A percentile compares a stretch with the other conserved stretches of the same genome.
Evolutionary conservation across 805 yeast genomes (phyloP).

Genomic region (Wickerhamomyces bovis): DNA sequence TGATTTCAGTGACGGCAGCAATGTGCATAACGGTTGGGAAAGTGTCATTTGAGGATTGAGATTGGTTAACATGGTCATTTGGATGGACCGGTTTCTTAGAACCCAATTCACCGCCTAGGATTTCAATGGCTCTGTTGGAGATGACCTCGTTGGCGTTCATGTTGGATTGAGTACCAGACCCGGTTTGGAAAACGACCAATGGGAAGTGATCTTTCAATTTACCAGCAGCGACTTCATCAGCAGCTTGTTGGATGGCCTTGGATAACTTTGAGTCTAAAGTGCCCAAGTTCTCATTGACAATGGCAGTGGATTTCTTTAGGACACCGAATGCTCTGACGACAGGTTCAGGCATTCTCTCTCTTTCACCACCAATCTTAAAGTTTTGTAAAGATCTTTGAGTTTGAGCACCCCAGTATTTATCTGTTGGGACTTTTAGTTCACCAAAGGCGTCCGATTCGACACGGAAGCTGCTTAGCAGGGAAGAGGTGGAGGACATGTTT

Average conservation of each 20-base stretch:
- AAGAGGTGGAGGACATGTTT: slow-evolving; percentile 7
- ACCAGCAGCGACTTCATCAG: slow-evolving; percentile 91
- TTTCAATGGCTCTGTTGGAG: slow-evolving; percentile 95
- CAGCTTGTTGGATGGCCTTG: slow-evolving; percentile 84
- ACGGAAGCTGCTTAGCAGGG: slow-evolving; percentile 31
- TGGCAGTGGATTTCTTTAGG: slow-evolving; percentile 90
- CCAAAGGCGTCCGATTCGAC: slow-evolving; percentile 95
- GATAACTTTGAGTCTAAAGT: slow-evolving; percentile 78
- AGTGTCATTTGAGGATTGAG: slow-evolving; percentile 98
- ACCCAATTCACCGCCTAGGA: slow-evolving; percentile 88
- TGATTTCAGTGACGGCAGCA: slow-evolving; percentile 91
- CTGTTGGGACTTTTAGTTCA: slow-evolving; percentile 82
- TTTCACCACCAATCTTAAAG: slow-evolving; percentile 91
- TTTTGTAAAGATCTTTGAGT: slow-evolving; percentile 90
- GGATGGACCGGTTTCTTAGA: slow-evolving; percentile 95
- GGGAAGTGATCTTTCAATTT: slow-evolving; percentile 94
- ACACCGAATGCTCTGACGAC: slow-evolving; percentile 88
- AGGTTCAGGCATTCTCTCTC: slow-evolving; percentile 89
- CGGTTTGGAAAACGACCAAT: slow-evolving; percentile 97
- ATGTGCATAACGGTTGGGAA: slow-evolving; percentile 99
- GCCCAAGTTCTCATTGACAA: slow-evolving; percentile 79
- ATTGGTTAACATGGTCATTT: slow-evolving; percentile 97
- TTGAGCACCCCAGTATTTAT: slow-evolving; percentile 97
- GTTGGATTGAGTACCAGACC: slow-evolving; percentile 97
- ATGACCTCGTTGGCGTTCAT: slow-evolving; percentile 99